Evolutionary conservation across 164 flowering plant genomes (phyloP).

Genomic region (Nymphaea colorata): DNA sequence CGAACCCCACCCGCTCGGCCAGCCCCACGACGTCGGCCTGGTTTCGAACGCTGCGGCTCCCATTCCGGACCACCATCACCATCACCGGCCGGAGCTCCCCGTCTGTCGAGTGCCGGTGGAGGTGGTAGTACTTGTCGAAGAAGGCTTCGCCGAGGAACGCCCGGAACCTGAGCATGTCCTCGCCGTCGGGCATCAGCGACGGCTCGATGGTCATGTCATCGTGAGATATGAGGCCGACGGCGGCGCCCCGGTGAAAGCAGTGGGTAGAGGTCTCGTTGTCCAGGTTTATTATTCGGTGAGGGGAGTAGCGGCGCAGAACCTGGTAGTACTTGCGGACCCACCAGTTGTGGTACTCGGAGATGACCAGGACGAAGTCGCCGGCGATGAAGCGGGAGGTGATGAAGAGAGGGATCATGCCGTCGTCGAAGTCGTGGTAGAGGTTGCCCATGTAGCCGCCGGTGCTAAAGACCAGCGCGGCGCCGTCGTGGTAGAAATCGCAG

Average conservation of each 20-base stretch:
- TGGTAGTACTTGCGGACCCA: slow-evolving; percentile 39
- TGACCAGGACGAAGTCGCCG: slow-evolving; percentile 20
- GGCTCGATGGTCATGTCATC: slow-evolving; percentile 7
- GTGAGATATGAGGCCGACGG: slow-evolving; percentile 7
- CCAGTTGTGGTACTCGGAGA: slow-evolving; percentile 24
- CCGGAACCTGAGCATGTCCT: slow-evolving; percentile 7
- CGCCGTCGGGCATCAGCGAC: neutral
- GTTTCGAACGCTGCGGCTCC: slow-evolving; percentile 23
- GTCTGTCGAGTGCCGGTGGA: neutral
- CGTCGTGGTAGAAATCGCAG: neutral
- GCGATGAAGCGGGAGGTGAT: slow-evolving; percentile 23
- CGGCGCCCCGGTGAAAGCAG: slow-evolving; percentile 27
- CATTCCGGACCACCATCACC: slow-evolving; percentile 18
- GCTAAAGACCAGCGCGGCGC: slow-evolving; percentile 10
- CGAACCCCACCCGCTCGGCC: slow-evolving; percentile 34
- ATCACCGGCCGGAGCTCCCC: slow-evolving; percentile 19
- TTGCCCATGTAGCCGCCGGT: slow-evolving; percentile 11
- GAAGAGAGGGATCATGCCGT: slow-evolving; percentile 33
- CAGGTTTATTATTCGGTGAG: slow-evolving; percentile 27
- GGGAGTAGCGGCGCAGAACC: slow-evolving; percentile 20
- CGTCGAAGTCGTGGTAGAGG: slow-evolving; percentile 33
- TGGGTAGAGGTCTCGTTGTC: slow-evolving; percentile 27
- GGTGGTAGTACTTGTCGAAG: neutral
- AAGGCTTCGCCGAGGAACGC: slow-evolving; percentile 3
- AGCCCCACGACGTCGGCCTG: slow-evolving; percentile 11